Evolutionary conservation across 257 asterid species (phyloP).

Genomic region (Primulina tabacum): DNA sequence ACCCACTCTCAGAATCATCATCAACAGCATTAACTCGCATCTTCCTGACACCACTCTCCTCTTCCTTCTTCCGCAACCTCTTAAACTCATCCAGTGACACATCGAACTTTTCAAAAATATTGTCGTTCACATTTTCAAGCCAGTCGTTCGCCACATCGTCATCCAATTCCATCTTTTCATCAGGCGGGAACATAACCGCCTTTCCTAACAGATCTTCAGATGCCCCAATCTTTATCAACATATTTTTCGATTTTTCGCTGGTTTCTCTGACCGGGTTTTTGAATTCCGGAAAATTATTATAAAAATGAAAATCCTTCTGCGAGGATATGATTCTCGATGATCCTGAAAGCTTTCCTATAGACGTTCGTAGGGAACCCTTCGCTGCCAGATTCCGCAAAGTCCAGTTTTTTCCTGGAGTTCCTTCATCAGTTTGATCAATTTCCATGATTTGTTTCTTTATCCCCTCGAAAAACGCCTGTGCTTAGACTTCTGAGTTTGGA

Average conservation of each 20-base stretch:
- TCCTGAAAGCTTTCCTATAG: conserved; percentile 69
- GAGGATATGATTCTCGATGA: conserved; percentile 75
- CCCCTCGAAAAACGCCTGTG: not conserved
- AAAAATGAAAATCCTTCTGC: conserved; percentile 78
- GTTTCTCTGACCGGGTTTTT: conserved; percentile 50
- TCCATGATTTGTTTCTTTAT: conserved; percentile 40
- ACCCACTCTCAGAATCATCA: conserved; percentile 51
- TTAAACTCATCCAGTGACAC: conserved; percentile 67
- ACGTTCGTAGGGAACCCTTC: conserved; percentile 47
- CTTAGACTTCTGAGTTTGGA: conserved; percentile 10
- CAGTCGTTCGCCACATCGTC: conserved; percentile 75
- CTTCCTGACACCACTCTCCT: conserved; percentile 53
- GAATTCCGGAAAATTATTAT: conserved; percentile 75
- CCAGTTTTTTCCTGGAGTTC: conserved; percentile 26
- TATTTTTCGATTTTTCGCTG: conserved; percentile 44
- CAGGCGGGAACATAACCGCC: conserved; percentile 51
- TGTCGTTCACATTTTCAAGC: conserved; percentile 73
- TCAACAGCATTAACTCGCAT: conserved; percentile 32
- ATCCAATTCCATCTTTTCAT: conserved; percentile 52
- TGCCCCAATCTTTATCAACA: conserved; percentile 51
- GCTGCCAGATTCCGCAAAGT: conserved; percentile 42
- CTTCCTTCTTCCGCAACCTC: conserved; percentile 48
- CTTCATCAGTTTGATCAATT: conserved; percentile 55
- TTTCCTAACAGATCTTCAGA: conserved; percentile 55
- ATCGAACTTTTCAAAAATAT: conserved; percentile 63